Base-by-base conservation (phyloP, 306 rosid genomes). In the Casuarina cunninghamiana region DNA sequence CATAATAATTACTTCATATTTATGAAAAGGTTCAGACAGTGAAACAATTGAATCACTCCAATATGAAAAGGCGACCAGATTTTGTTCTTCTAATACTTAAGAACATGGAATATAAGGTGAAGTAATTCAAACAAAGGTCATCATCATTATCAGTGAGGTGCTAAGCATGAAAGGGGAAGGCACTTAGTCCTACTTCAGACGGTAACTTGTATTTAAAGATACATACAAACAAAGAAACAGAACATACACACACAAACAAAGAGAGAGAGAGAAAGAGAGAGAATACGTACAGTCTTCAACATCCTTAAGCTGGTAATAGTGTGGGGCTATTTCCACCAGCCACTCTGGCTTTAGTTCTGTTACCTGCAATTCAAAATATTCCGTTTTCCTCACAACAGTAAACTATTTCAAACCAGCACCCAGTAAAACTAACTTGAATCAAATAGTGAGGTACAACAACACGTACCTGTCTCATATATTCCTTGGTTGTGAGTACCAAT, bases 251-350 rank as follows among this genome's bases (percentile, higher is more conserved):
- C 26, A 4, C 10, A 32, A 5, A 32, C 55, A 69, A 49, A 54
- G 58, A 62, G 54, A 37, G 51, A 76, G 78, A 77, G 81, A 79
- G 81, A 81, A 73, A 71, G 74, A 71, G 79, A 84, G 74, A 79
- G 84, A 75, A 71, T 76, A 45, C 90, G 46, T 92, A 90, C 97
- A 12, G 63, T 95, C 99, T 91, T 95, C 99, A 71, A 91, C 97
- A 78, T 95, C 97, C 81, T 95, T 93, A 3, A 85, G 90, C 86
- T 95, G 96, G 88, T 95, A 95, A 85, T 88, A 95, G 72, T 93
- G 99, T 5, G 97, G 99, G 69, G 97, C 99, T 72, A 95, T 91
- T 88, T 95, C 97, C 79, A 91, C 91, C 87, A 89, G 77, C 99
- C 97, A 95, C 35, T 95, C 97, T 3, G 97, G 96, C 83, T 91